Evolutionary conservation across 176 grass and related monocot species (phyloP).

Genomic region (Eleusine coracana): DNA sequence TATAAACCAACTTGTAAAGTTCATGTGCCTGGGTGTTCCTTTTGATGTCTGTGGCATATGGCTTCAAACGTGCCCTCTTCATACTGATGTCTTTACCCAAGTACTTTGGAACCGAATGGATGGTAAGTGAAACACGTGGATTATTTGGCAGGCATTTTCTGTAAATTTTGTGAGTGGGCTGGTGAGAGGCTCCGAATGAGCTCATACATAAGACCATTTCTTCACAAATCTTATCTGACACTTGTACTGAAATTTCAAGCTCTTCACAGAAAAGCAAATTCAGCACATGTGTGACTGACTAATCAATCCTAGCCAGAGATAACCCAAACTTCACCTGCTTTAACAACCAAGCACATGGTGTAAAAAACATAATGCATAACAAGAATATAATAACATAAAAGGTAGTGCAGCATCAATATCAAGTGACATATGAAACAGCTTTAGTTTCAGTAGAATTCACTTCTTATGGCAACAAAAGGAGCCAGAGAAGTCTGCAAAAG

Average conservation of each 20-base stretch:
- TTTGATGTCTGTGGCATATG: conserved; percentile 45
- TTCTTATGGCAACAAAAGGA: background rate
- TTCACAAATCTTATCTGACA: conserved; percentile 3
- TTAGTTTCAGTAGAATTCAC: background rate
- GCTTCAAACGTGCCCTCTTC: conserved; percentile 33
- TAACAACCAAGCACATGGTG: background rate
- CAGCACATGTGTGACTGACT: background rate
- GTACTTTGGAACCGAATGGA: conserved; percentile 30
- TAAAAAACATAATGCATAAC: background rate
- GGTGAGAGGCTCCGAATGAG: conserved; percentile 22
- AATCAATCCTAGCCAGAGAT: conserved; percentile 11
- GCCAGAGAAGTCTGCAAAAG: background rate
- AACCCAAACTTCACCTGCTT: background rate
- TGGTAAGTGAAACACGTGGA: conserved; percentile 10
- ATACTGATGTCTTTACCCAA: conserved; percentile 12
- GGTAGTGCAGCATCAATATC: background rate
- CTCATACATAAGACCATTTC: conserved; percentile 47
- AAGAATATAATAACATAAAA: background rate
- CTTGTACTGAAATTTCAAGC: conserved; percentile 22
- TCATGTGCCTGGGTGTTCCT: conserved; percentile 45
- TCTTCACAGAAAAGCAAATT: background rate
- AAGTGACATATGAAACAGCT: background rate
- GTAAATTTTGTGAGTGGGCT: conserved; percentile 24
- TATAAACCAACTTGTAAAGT: conserved; percentile 51
- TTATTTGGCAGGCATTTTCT: conserved; percentile 35